Evolutionary conservation across 164 flowering plant genomes (phyloP), one percentile per base, ranked within the genome.

Genomic region (Cinnamomum micranthum): DNA sequence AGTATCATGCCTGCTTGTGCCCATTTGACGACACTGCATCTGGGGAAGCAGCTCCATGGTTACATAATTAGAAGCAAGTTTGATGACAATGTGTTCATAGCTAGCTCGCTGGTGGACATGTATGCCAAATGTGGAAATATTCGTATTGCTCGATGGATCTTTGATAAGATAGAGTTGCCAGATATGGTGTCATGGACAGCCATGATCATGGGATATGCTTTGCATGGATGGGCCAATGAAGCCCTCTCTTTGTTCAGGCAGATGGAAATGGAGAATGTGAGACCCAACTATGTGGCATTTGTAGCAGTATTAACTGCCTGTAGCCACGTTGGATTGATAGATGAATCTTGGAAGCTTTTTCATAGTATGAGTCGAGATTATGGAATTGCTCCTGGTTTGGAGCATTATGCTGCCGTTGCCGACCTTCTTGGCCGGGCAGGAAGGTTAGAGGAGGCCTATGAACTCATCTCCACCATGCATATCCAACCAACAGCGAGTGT

Each of bases 351-450:
- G 88, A 81, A 73, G 55, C 84, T 86, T 82, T 92, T 93, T 76
- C 79, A 81, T 20, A 79, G 82, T 31, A 92, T 95, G 95, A 82
- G 69, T 15, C 71, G 74, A 27, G 79, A 84, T 22, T 90, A 85
- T 74, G 88, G 83, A 2, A 87, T 95, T 78, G 55, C 83, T 78
- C 98, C 97, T 0, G 87, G 88, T 20, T 62, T 92, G 73, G 97
- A 95, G 77, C 98, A 95, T 79, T 89, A 90, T 80, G 92, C 97
- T 59, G 90, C 97, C 31, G 80, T 95, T 70, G 91, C 94, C 15
- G 98, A 95, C 75, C 90, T 91, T 80, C 92, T 93, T 76, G 92
- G 95, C n/a, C 86, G 99, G 63, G 97, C 93, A 10, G 99, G 99
- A 58, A 88, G 78, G 83, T 81, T 95, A 81, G 85, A 83, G 31